phyloP scores from a whole-genome alignment of 2,329 filamentous ascomycete genomes.

The Hymenoscyphus fraxineus region DNA sequence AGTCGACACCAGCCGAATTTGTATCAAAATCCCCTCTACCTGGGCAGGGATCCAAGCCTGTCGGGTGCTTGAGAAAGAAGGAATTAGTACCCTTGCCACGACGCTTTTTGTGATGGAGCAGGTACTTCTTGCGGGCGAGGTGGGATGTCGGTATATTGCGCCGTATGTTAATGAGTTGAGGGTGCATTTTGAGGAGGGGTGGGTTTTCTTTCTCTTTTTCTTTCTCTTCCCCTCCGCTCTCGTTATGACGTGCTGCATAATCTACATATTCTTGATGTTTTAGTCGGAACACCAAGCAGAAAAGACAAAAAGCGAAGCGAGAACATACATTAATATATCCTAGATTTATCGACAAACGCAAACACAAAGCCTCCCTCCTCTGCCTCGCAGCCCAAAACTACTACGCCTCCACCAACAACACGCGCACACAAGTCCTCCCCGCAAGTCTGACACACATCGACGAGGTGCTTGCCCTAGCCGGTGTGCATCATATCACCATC shows the following conservation, averaged over 20 bases:
- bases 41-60: slow-evolving; percentile 63
- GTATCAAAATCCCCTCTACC: slow-evolving; percentile 60
- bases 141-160: slow-evolving; percentile 58
- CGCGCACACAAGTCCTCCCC: slow-evolving; percentile 49
- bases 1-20: slow-evolving; percentile 48
- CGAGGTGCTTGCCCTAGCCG: slow-evolving; percentile 56
- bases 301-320: too few relatives aligned
- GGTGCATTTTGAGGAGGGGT: slow-evolving; percentile 55
- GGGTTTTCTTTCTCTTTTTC: slow-evolving; percentile 16
- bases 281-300: too few relatives aligned
- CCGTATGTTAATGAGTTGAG: slow-evolving; percentile 64
- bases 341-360: slow-evolving; percentile 47
- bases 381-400: slow-evolving; percentile 51
- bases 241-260: too few relatives aligned
- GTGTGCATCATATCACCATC: slow-evolving; percentile 57
- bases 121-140: slow-evolving; percentile 54
- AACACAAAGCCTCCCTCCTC: slow-evolving; percentile 38
- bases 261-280: too few relatives aligned
- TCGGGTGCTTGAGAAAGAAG: slow-evolving; percentile 45
- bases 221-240: too few relatives aligned
- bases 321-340: neutral
- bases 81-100: slow-evolving; percentile 57
- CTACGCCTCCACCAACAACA: slow-evolving; percentile 39
- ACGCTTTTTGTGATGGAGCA: slow-evolving; percentile 61
- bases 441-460: slow-evolving; percentile 54